Evolutionary conservation across 176 grass and related monocot species (phyloP), one percentile per base, ranked within the genome.

Genomic region (Cenchrus fungigraminus): DNA sequence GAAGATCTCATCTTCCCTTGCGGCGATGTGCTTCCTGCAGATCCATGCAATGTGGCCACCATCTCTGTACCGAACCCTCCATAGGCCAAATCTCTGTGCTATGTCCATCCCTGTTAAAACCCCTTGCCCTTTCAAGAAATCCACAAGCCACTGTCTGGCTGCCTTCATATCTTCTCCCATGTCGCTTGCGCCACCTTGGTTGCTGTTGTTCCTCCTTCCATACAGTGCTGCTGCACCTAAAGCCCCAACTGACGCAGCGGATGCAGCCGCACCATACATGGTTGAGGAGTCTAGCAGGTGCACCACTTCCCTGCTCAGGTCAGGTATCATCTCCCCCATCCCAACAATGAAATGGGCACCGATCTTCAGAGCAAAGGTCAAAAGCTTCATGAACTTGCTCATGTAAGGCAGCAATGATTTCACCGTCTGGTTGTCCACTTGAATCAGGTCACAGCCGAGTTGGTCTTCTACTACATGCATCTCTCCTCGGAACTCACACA

Each of bases 301-400:
- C 19, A 89, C 89, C 28, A 94, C 84, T 80, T 95, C 93, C 77
- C 64, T 90, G 51, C 83, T 90, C 71, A 98, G 85, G 82, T 95
- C 96, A 79, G 96, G 96, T 81, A 98, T 93, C 96, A 98, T 95
- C 58, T 94, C 91, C 42, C 96, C 96, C 91, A 94, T 95, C 17
- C 96, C 96, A 0, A 92, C 87, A 0, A 91, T 87, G 63, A 98
- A 93, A 92, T 93, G 91, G 0, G 86, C 93, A 1, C 96, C 93
- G 42, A 98, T 98, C 75, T 98, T 98, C 55, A 95, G 84, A 58
- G 96, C 93, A 8, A 98, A 95, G 5, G 93, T 95, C 51, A 98
- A 51, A 58, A 98, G 78, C 51, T 98, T 94, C 93, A 98, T 95
- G 84, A 98, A 95, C 45, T 77, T 89, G 45, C 84, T 86, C 93